Conservation (phyloP, 2,329 filamentous ascomycete species). For the Aspergillus clavatus region DNA sequence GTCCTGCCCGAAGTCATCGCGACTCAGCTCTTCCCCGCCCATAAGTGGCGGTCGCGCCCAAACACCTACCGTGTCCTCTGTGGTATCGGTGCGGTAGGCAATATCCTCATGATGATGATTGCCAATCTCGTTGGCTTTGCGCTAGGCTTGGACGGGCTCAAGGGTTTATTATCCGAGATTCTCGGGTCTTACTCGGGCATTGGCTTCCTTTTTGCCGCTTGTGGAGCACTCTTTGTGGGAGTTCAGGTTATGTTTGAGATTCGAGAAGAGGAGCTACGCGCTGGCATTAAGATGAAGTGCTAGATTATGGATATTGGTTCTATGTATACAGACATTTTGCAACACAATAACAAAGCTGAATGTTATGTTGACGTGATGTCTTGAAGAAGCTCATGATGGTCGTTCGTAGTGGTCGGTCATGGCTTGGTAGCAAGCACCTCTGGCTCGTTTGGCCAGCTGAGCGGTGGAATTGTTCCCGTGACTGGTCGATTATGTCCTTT, state of each 20-base stretch:
- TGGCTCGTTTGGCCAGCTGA: no score
- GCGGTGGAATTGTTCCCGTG: no score
- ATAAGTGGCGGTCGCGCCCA: slow-evolving; percentile 64
- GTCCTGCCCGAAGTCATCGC: slow-evolving; percentile 82
- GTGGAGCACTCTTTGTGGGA: slow-evolving; percentile 71
- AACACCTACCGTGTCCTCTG: slow-evolving; percentile 74
- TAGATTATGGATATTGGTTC: slow-evolving; percentile 35
- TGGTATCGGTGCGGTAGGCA: slow-evolving; percentile 72
- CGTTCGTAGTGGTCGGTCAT: no score
- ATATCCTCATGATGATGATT: slow-evolving; percentile 90
- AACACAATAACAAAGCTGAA: no score
- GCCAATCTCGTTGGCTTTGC: slow-evolving; percentile 96
- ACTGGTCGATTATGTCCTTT: no score
- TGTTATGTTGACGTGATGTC: no score
- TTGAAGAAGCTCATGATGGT: no score
- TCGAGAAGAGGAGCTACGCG: slow-evolving; percentile 74
- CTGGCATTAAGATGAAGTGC: slow-evolving; percentile 79
- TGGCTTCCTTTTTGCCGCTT: slow-evolving; percentile 67
- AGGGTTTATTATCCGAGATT: slow-evolving; percentile 70
- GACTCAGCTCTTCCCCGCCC: slow-evolving; percentile 65
- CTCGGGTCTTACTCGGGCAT: slow-evolving; percentile 71
- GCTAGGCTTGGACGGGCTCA: slow-evolving; percentile 80
- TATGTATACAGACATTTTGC: neutral
- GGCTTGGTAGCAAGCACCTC: no score
- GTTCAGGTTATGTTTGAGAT: slow-evolving; percentile 97